These are phyloP conservation scores for Nigrograna mackinnonii DNA, from an alignment of 2,329 filamentous ascomycete genomes.

Conservation along the genomic window DNA sequence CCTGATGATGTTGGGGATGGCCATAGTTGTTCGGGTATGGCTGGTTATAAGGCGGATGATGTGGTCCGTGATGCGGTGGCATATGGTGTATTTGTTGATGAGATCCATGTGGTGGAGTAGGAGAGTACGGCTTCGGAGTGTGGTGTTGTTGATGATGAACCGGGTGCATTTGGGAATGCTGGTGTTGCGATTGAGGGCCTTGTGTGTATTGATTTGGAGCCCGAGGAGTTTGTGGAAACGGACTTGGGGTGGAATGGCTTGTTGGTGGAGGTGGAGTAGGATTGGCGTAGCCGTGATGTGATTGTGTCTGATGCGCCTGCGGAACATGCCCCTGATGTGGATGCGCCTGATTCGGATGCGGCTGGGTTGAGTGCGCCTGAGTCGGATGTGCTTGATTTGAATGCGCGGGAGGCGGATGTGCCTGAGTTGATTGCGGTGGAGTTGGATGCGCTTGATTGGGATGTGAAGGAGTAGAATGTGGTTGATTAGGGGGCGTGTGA, in stretches of 20 bases:
- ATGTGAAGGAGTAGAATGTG: no score
- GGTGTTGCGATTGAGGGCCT: neutral
- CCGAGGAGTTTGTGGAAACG: neutral
- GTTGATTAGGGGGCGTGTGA: no score
- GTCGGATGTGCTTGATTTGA: constrained; percentile 10
- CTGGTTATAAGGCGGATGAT: constrained; percentile 16
- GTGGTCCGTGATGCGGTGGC: constrained; percentile 10
- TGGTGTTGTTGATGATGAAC: neutral
- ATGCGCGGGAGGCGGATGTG: constrained; percentile 3
- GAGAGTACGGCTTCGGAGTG: neutral
- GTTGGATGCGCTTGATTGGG: constrained; percentile 1
- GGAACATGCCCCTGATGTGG: neutral
- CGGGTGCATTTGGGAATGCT: neutral
- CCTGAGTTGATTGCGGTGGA: neutral
- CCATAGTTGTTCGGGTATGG: constrained; percentile 21
- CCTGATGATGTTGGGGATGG: constrained; percentile 20
- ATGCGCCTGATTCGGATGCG: neutral
- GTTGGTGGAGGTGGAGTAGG: neutral
- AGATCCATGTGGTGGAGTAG: neutral
- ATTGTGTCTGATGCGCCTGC: constrained; percentile 14
- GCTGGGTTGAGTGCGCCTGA: neutral
- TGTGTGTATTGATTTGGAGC: neutral
- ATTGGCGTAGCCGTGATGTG: neutral
- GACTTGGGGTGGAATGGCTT: neutral
- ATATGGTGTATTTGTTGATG: constrained; percentile 2